Base-by-base conservation (phyloP, 257 asterid species). In the Solanum tacnaense region DNA sequence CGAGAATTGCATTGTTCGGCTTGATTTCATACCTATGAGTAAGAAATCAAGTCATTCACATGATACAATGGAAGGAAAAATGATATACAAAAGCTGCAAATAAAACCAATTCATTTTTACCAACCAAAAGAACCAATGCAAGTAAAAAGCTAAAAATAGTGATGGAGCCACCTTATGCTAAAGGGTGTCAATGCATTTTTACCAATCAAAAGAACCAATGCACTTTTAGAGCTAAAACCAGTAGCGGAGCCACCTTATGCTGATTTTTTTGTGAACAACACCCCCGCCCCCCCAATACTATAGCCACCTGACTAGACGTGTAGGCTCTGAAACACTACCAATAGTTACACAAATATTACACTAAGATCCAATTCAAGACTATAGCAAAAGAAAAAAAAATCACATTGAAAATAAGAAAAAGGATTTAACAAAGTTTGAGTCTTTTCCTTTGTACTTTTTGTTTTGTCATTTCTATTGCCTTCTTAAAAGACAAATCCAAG, bases 1-100 rank as follows among this genome's bases (percentile, higher is more conserved):
- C 99, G 46, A 97, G 98, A 85, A 97, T 97, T 32, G 99, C 99
- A 93, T 96, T 90, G 94, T 97, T 95, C 92, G 89, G 58, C 87
- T 92, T 91, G 83, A 96, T 78, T 25, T 93, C 98, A 86, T 91
- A 97, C 73, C 99, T 97, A 93, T 18, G 68, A 62, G 71, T 20
- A 52, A 74, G 83, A 86, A 86, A 52, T 4, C 36, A 86, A 20
- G 82, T 83, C 76, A 62, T 15, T 29, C 68, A 81, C 23, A 16
- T 46, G 68, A 81, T 23, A 60, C 27, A 60, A 41, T 75, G 41
- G 78, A 87, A 58, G 31, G 58, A 56, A 68, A 79, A 34, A 46
- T 44, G 56, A 60, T 23, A 72, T 15, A 52, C 86, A 36, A 71
- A 49, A 73, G 29, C 52, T 31, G 49, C 44, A 31, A 34, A 62